Evolutionary conservation across 768 basidiomycete species (phyloP).

Genomic region (Naematelia encephala): DNA sequence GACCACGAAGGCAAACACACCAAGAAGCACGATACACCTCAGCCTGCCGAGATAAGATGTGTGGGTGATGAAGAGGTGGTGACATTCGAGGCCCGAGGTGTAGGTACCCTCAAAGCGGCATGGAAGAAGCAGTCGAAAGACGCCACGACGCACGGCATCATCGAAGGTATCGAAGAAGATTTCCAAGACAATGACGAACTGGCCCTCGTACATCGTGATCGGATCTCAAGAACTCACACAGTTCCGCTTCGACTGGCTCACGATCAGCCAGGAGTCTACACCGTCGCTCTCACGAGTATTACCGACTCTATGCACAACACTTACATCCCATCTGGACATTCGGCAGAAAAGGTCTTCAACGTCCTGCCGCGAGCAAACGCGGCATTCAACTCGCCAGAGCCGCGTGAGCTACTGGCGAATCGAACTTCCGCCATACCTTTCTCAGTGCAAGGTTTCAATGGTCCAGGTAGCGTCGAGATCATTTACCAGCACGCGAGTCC

Average conservation of each 20-base stretch:
- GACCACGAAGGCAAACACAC: constrained; percentile 52
- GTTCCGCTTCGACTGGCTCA: constrained; percentile 39
- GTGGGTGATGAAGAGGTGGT: constrained; percentile 42
- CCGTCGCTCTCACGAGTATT: constrained; percentile 65
- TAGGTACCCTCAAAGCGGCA: constrained; percentile 35
- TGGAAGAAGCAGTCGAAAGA: constrained; percentile 41
- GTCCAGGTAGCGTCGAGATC: neutral
- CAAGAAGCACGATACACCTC: constrained; percentile 61
- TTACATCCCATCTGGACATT: constrained; percentile 51
- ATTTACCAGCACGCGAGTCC: constrained; percentile 25
- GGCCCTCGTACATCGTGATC: constrained; percentile 22
- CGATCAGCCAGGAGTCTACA: constrained; percentile 54
- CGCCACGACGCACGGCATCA: constrained; percentile 27
- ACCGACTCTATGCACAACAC: constrained; percentile 78
- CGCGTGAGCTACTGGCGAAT: constrained; percentile 66
- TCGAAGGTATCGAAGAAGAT: constrained; percentile 46
- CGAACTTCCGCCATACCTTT: constrained; percentile 59
- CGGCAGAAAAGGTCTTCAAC: constrained; percentile 58
- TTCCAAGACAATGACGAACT: constrained; percentile 18
- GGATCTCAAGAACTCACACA: constrained; percentile 36
- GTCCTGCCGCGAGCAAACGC: constrained; percentile 69
- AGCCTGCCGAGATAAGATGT: constrained; percentile 53
- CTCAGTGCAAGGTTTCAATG: constrained; percentile 50
- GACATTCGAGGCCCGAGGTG: constrained; percentile 40
- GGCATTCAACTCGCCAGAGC: constrained; percentile 63